Evolutionary conservation across 495 filamentous ascomycete genomes (phyloP).

Genomic region (Xylaria flabelliformis): DNA sequence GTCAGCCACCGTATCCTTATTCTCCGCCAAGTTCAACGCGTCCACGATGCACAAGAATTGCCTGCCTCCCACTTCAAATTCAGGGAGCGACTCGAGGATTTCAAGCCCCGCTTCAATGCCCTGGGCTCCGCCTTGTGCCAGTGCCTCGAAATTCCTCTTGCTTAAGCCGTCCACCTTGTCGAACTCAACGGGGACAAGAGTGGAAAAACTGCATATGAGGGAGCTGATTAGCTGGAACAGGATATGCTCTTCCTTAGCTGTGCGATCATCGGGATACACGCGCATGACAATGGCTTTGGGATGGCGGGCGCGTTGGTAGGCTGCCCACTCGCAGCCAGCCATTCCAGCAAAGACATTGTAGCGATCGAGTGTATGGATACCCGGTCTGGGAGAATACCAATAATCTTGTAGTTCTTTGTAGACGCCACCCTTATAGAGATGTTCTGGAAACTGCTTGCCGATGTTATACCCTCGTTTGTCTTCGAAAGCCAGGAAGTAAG

Average conservation of each 20-base stretch:
- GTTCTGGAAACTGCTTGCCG: slow-evolving; percentile 22
- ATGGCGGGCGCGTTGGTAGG: slow-evolving; percentile 24
- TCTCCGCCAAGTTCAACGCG: slow-evolving; percentile 27
- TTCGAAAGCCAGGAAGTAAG: slow-evolving; percentile 20
- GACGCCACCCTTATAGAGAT: slow-evolving; percentile 24
- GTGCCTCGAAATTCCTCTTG: slow-evolving; percentile 18
- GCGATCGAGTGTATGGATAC: slow-evolving; percentile 22
- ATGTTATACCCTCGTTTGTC: slow-evolving; percentile 26
- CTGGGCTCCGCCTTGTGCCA: slow-evolving; percentile 20
- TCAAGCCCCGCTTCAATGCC: slow-evolving; percentile 26
- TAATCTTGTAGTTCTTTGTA: slow-evolving; percentile 9
- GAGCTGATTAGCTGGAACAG: slow-evolving; percentile 32
- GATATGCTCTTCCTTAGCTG: slow-evolving; percentile 12
- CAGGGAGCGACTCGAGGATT: slow-evolving; percentile 29
- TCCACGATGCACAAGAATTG: slow-evolving; percentile 30
- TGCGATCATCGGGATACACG: slow-evolving; percentile 29
- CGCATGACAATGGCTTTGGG: slow-evolving; percentile 23
- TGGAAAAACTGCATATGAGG: slow-evolving; percentile 28
- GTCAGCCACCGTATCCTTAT: not conserved
- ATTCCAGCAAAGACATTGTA: slow-evolving; percentile 15
- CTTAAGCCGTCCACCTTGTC: slow-evolving; percentile 9
- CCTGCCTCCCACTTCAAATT: not conserved
- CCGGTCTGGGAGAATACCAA: slow-evolving; percentile 13
- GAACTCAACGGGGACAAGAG: slow-evolving; percentile 24
- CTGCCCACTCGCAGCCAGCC: slow-evolving; percentile 31